Evolutionary conservation across 805 yeast species (phyloP).

Genomic region (Suhomyces kilbournensis): DNA sequence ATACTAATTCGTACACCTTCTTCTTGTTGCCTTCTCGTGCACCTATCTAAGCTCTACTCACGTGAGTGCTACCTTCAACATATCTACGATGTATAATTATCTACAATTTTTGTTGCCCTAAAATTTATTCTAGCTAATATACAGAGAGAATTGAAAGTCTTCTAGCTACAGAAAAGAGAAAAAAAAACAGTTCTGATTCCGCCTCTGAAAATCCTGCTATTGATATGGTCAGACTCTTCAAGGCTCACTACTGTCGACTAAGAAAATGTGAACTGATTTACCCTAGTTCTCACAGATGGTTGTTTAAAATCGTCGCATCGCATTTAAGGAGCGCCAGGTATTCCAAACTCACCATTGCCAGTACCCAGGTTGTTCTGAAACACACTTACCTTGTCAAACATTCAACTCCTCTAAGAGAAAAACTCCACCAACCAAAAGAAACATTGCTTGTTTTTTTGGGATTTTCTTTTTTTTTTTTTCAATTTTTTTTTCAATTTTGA

Average conservation of each 20-base stretch:
- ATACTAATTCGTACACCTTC: neutral
- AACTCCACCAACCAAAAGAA: neutral
- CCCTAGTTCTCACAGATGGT: neutral
- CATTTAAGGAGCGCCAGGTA: conserved; percentile 8
- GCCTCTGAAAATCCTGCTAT: neutral
- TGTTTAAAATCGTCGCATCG: conserved; percentile 10
- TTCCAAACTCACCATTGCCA: neutral
- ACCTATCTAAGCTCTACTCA: neutral
- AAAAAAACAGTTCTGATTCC: neutral
- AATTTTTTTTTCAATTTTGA: conserved; percentile 2
- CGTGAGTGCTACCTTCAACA: neutral
- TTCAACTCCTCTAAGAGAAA: neutral
- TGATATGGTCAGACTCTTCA: neutral
- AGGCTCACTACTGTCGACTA: neutral
- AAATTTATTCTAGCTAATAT: neutral
- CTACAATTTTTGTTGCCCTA: neutral
- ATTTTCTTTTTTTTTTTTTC: conserved; percentile 6
- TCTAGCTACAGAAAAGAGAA: neutral
- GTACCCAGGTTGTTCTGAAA: neutral
- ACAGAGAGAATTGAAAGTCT: neutral
- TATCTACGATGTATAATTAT: no score
- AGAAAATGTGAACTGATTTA: neutral
- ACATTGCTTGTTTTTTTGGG: conserved; percentile 14
- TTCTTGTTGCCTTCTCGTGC: neutral
- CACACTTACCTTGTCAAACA: neutral